Evolutionary conservation across 441 rosid species (phyloP).

Genomic region (Gossypium schwendimanii): DNA sequence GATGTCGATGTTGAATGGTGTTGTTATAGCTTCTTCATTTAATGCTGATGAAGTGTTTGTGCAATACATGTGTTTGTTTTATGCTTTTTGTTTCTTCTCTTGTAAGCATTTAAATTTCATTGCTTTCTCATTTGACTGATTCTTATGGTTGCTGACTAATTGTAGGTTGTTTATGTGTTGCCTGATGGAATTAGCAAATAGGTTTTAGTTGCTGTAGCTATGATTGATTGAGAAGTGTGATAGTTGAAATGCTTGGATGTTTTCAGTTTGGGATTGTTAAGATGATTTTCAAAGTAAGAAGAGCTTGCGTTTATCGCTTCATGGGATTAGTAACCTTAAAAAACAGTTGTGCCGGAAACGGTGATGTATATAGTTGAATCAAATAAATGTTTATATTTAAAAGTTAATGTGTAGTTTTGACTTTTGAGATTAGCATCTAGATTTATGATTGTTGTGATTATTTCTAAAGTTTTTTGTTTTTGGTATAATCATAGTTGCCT

Average conservation of each 20-base stretch:
- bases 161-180: background rate
- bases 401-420: no score
- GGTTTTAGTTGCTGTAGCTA: background rate
- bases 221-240: background rate
- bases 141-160: background rate
- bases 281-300: background rate
- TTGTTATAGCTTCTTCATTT: background rate
- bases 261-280: background rate
- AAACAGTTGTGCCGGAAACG: no score
- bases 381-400: no score
- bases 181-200: background rate
- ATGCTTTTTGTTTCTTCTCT: background rate
- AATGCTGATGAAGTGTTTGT: background rate
- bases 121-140: background rate
- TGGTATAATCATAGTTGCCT: no score
- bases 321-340: background rate
- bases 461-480: no score
- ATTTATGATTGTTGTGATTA: no score
- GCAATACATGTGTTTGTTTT: background rate
- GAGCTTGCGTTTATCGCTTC: background rate
- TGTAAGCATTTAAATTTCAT: background rate
- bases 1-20: background rate
- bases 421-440: no score
- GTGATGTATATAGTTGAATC: no score
- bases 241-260: background rate